Evolutionary conservation across 1,139 yeast genomes (phyloP).

Genomic region (Suhomyces panamericanus): DNA sequence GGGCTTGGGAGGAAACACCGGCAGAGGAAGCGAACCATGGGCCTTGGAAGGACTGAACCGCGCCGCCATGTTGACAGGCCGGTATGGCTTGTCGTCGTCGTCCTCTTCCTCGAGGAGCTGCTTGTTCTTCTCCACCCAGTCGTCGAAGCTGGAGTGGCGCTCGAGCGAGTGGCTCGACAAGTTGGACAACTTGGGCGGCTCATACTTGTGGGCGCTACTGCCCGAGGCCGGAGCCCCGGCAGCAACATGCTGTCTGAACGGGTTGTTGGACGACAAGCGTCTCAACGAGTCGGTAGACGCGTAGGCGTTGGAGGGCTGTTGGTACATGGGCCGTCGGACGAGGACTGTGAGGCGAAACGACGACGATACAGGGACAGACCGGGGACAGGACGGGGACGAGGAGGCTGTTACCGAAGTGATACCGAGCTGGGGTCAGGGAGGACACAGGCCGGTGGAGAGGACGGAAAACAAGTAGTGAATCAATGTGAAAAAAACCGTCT

Average conservation of each 20-base stretch:
- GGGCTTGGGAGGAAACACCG: slow-evolving; percentile 32
- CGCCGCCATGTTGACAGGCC: slow-evolving; percentile 12
- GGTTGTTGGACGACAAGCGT: slow-evolving; percentile 59
- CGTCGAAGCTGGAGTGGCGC: slow-evolving; percentile 37
- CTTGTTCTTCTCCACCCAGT: slow-evolving; percentile 54
- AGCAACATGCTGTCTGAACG: slow-evolving; percentile 42
- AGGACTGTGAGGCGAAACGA: not conserved
- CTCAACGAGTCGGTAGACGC: slow-evolving; percentile 42
- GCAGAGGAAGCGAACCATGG: slow-evolving; percentile 13
- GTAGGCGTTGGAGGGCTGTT: slow-evolving; percentile 40
- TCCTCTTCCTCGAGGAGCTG: slow-evolving; percentile 43
- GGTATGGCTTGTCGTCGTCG: slow-evolving; percentile 36
- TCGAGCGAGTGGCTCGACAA: slow-evolving; percentile 14
- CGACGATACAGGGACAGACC: not conserved
- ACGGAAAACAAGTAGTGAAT: slow-evolving; percentile 1
- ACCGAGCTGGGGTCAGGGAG: not conserved
- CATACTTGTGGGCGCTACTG: slow-evolving; percentile 7
- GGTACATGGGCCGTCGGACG: slow-evolving; percentile 31
- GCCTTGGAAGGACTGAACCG: not conserved
- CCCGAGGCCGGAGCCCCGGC: not conserved
- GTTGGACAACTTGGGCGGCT: slow-evolving; percentile 13
- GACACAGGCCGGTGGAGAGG: not conserved
- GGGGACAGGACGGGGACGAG: not conserved
- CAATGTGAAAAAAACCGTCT: slow-evolving; percentile 1
- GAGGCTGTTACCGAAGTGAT: not conserved